phyloP scores from a whole-genome alignment of 2,329 filamentous ascomycete species.

The Calonectria hongkongensis region DNA sequence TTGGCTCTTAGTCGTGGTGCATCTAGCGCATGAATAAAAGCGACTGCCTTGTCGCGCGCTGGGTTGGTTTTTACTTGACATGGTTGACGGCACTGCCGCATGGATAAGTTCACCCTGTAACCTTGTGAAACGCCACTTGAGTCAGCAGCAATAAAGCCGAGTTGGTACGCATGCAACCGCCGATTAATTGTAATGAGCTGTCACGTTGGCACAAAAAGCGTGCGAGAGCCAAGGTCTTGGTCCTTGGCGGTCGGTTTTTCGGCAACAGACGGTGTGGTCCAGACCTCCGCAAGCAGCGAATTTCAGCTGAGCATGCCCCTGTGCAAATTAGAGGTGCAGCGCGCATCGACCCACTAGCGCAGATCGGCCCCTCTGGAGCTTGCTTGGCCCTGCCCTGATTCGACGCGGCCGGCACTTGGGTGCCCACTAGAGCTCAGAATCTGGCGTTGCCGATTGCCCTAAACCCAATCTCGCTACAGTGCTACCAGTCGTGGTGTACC shows the following conservation, averaged over 20 bases:
- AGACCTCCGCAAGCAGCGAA: slow-evolving; percentile 14
- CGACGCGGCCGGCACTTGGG: slow-evolving; percentile 10
- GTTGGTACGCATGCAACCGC: slow-evolving; percentile 4
- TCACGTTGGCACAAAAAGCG: neutral
- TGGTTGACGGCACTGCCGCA: neutral
- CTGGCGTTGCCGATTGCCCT: slow-evolving; percentile 29
- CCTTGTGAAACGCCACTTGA: neutral
- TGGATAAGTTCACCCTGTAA: neutral
- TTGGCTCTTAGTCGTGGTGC: neutral
- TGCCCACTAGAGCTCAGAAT: slow-evolving; percentile 22
- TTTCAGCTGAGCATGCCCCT: slow-evolving; percentile 9
- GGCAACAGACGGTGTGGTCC: slow-evolving; percentile 1
- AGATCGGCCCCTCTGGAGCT: slow-evolving; percentile 13
- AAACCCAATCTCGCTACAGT: slow-evolving; percentile 33
- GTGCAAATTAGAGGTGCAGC: slow-evolving; percentile 31
- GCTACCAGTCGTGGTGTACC: neutral
- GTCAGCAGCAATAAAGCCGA: neutral
- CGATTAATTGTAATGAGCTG: neutral
- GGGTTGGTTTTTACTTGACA: neutral
- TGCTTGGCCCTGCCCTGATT: slow-evolving; percentile 18
- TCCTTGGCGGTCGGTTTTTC: slow-evolving; percentile 15
- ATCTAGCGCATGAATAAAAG: neutral
- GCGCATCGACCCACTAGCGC: slow-evolving; percentile 33
- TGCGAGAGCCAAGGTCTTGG: neutral
- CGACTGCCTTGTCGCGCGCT: neutral